Percentiles rank a stretch among this genome's conserved stretches.
Evolutionary conservation across 305 asterid genomes (phyloP).

Genomic region (Fraxinus floribunda): DNA sequence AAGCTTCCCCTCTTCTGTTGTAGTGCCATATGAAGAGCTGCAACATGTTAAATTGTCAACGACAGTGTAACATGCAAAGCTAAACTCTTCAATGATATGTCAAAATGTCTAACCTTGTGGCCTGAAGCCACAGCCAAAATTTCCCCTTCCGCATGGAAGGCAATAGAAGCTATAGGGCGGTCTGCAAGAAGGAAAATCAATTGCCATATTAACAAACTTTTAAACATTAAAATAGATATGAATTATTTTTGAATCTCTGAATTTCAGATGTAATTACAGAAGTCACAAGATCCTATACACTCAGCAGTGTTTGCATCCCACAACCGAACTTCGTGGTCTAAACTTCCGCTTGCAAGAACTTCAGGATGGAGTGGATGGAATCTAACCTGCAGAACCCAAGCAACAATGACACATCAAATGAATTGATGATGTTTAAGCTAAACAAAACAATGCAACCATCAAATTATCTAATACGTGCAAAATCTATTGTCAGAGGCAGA

Average conservation of each 20-base stretch:
- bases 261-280: conserved; percentile 54
- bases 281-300: conserved; percentile 89
- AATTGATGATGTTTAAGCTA: conserved; percentile 1
- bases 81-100: conserved; percentile 17
- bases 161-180: conserved; percentile 95
- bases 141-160: conserved; percentile 97
- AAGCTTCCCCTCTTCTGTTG: conserved; percentile 71
- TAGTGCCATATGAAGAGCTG: conserved; percentile 96
- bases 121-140: conserved; percentile 97
- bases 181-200: conserved; percentile 44
- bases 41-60: conserved; percentile 34
- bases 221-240: conserved; percentile 15
- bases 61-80: conserved; percentile 21
- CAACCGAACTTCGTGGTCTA: conserved; percentile 92
- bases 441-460: conserved; percentile 23
- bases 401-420: conserved; percentile 7
- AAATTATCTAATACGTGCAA: not conserved
- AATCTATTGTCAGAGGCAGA: not conserved
- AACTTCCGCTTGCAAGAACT: conserved; percentile 94
- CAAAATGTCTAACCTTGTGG: conserved; percentile 69
- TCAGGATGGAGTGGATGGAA: conserved; percentile 89
- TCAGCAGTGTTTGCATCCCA: conserved; percentile 90
- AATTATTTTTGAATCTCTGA: conserved; percentile 6
- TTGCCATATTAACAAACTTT: conserved; percentile 20
- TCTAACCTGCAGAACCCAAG: conserved; percentile 69